phyloP scores from a whole-genome alignment of 1,284 basidiomycete species.

The Cutaneotrichosporon dermatis region DNA sequence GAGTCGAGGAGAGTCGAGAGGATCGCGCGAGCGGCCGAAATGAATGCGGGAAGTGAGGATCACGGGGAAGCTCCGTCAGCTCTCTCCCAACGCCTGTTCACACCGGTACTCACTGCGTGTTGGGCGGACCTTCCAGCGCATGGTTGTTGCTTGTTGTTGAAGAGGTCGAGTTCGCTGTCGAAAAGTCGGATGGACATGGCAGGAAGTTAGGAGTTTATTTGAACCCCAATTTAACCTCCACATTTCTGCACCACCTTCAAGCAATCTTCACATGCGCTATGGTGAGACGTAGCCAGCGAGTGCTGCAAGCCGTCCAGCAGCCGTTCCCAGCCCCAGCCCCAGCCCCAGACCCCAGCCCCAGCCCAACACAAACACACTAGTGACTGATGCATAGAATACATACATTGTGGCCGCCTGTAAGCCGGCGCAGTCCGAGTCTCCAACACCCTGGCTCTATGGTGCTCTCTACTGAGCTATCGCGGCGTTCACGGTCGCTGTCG shows the following conservation, averaged over 20 bases:
- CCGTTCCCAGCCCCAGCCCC: no score
- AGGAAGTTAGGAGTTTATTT: neutral
- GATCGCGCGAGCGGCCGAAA: neutral
- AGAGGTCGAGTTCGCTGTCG: neutral
- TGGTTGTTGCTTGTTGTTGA: neutral
- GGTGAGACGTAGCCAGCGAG: no score
- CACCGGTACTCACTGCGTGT: conserved; percentile 6
- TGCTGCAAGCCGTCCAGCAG: neutral
- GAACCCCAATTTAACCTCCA: neutral
- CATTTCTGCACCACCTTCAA: neutral
- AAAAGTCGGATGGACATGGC: neutral
- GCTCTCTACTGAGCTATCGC: no score
- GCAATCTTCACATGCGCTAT: neutral
- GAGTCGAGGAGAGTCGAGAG: no score
- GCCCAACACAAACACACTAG: no score
- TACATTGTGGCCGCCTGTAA: no score
- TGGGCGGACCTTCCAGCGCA: conserved; percentile 14
- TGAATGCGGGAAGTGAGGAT: neutral
- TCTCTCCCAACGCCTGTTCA: no score
- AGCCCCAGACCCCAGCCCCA: no score
- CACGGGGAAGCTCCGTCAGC: neutral
- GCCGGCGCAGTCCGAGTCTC: no score
- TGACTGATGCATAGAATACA: no score
- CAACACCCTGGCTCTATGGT: neutral
- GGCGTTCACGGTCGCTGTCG: no score